Base-by-base conservation (phyloP, 176 grass and related monocot species). In the Triticum turgidum region DNA sequence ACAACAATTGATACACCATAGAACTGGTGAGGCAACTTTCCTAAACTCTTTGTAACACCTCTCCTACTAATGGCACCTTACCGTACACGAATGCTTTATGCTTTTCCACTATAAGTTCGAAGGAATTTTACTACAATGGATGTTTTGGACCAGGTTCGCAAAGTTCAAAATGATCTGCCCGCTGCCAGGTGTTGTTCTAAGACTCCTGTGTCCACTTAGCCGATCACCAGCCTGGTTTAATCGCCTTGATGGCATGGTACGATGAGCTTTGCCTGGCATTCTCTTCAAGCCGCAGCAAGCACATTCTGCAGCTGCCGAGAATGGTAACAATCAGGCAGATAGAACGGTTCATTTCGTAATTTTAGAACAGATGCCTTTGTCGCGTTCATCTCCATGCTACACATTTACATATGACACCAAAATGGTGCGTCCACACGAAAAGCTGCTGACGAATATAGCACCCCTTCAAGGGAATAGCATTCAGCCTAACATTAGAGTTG, bases 401-500 rank as follows among this genome's bases (percentile, higher is more conserved):
- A 68, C 96, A 90, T 64, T 98, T 98, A 35, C 93, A 86, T 22
- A 25, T 92, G 78, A 94, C 86, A 79, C 96, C 91, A 3, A 93
- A 93, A 56, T 98, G 91, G 62, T 98, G 96, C 25, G 93, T 94
- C 21, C 91, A 86, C 74, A 90, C 91, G 62, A 98, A 88, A 83
- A 98, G 91, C 84, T 98, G 93, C 84, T 98, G 93, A 1, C 91
- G 90, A 14, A 98, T 91, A 69, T 98, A 98, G 88, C 93, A 98
- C 5, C 96, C 93, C 79, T 98, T 95, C 67, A 68, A 98, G 94
- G 41, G 96, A 86, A 98, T 95, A 24, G 93, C 96, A 82, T 98
- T 95, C 76, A 98, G 59, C 58, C 69, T 41, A 0, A 41, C 39
- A 9, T 41, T 41, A 41, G 1, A 41, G 8, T 41, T 9, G 39